phyloP scores from a whole-genome alignment of 495 filamentous ascomycete genomes.

The Trichoderma erinaceum region DNA sequence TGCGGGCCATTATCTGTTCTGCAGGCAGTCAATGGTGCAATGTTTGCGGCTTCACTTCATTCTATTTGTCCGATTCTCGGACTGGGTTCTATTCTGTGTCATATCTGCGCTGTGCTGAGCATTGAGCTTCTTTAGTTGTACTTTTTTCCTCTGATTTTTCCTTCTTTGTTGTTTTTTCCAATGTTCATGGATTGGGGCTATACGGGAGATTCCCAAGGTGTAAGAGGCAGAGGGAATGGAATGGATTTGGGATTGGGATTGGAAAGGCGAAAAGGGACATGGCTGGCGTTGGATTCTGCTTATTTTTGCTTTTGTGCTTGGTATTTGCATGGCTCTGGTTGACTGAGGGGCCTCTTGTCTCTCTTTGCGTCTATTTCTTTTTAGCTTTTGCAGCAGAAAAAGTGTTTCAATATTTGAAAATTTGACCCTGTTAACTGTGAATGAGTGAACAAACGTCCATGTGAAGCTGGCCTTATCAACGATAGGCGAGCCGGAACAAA shows the following conservation, averaged over 20 bases:
- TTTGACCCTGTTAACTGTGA: not conserved
- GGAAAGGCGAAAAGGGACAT: not conserved
- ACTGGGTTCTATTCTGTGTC: conserved; percentile 18
- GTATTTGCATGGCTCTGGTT: not conserved
- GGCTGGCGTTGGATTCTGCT: not conserved
- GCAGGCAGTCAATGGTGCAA: conserved; percentile 16
- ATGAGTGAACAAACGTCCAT: not conserved
- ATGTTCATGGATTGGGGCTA: not conserved
- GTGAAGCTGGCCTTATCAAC: not conserved
- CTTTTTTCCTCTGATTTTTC: not conserved
- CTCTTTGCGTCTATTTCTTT: not conserved
- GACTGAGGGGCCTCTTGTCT: not conserved
- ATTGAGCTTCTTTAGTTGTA: not conserved
- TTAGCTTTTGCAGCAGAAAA: not conserved
- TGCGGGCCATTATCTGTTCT: conserved; percentile 9
- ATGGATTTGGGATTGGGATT: not conserved
- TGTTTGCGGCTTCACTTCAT: conserved; percentile 1
- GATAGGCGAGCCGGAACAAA: not conserved
- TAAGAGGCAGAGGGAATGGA: not conserved
- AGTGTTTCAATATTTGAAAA: not conserved
- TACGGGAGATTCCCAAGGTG: not conserved
- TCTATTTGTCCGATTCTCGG: conserved; percentile 17
- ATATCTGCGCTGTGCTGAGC: conserved; percentile 18
- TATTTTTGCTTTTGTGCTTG: not conserved
- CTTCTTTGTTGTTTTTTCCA: not conserved